A percentile compares a stretch with the other conserved stretches of the same genome.
phyloP scores from a whole-genome alignment of 257 asterid genomes.

The Solanum etuberosum region DNA sequence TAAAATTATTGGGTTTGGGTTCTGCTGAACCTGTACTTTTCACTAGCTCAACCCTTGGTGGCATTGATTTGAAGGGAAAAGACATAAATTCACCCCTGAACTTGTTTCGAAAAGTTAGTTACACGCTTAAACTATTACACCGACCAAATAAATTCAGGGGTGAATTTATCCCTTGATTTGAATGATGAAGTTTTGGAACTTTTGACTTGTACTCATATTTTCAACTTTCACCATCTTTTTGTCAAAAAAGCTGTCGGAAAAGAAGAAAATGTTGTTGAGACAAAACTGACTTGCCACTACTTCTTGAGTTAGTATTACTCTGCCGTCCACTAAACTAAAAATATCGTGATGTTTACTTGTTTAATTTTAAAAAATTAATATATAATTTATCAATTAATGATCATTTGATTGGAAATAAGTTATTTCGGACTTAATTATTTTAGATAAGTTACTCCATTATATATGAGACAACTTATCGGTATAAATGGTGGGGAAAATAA shows the following conservation, averaged over 20 bases:
- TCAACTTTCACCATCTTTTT: background rate
- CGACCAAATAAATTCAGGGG: accelerated
- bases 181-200: background rate
- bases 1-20: background rate
- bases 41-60: background rate
- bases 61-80: background rate
- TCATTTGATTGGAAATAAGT: background rate
- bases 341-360: background rate
- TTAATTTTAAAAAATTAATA: accelerated
- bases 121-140: too few relatives aligned
- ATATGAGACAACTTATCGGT: accelerated
- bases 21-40: background rate
- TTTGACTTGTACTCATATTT: background rate
- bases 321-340: background rate
- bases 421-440: too few relatives aligned
- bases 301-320: background rate
- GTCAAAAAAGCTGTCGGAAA: background rate
- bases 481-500: too few relatives aligned
- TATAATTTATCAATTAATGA: background rate
- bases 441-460: too few relatives aligned
- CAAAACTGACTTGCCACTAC: background rate
- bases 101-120: too few relatives aligned
- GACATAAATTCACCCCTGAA: too few relatives aligned
- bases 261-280: background rate
- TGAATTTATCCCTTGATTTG: background rate